Conservation (phyloP, 2,329 filamentous ascomycete genomes). For the Aspergillus sp. region DNA sequence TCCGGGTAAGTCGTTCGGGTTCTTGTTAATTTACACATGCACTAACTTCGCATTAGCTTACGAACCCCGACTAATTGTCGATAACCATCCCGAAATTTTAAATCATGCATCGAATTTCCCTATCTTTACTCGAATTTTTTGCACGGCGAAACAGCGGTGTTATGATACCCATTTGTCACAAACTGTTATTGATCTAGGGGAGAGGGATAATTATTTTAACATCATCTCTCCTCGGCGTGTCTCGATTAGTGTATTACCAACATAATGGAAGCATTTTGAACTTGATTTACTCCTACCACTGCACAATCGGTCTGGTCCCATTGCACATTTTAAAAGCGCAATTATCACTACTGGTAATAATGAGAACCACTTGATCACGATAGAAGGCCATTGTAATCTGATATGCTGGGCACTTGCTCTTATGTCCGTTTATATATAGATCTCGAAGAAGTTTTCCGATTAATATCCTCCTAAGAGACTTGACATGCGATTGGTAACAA, state of each 20-base stretch:
- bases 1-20: constrained; percentile 35
- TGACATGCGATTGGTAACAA: too few species aligned
- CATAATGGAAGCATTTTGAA: constrained; percentile 1
- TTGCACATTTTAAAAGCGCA: too few species aligned
- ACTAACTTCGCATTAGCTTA: constrained; percentile 28
- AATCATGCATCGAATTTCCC: constrained; percentile 17
- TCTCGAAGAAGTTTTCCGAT: too few species aligned
- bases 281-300: background rate
- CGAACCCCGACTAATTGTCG: constrained; percentile 35
- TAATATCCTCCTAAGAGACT: too few species aligned
- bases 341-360: too few species aligned
- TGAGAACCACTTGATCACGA: too few species aligned
- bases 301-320: too few species aligned
- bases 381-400: too few species aligned
- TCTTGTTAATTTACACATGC: background rate
- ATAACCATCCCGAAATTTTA: constrained; percentile 9
- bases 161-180: constrained; percentile 42
- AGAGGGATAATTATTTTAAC: background rate
- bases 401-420: too few species aligned
- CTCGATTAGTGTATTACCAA: constrained; percentile 15
- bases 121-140: constrained; percentile 28
- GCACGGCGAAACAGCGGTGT: constrained; percentile 31
- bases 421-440: too few species aligned
- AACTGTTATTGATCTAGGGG: constrained; percentile 21
- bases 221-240: constrained; percentile 3